These are phyloP conservation scores for Aspergillus sclerotiicarbonarius DNA, from an alignment of 495 filamentous ascomycete genomes.

Conservation along the genomic window DNA sequence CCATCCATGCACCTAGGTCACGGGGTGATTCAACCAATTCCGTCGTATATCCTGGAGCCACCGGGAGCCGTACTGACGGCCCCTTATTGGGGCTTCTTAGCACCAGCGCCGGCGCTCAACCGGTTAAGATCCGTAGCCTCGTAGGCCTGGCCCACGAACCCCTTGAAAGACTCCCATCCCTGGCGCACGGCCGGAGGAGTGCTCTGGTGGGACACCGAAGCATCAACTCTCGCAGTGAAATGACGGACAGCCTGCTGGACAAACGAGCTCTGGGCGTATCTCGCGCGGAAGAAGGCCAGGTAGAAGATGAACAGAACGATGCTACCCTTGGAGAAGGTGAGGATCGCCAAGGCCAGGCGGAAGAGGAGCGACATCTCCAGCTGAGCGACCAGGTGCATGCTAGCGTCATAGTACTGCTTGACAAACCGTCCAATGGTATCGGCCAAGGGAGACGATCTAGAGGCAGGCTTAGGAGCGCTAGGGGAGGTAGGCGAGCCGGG, in stretches of 20 bases:
- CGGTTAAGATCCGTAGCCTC: slow-evolving; percentile 74
- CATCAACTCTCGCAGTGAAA: slow-evolving; percentile 72
- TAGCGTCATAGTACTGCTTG: slow-evolving; percentile 93
- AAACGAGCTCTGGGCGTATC: slow-evolving; percentile 87
- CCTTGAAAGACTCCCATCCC: slow-evolving; percentile 82
- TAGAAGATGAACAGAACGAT: slow-evolving; percentile 86
- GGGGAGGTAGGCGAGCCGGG: slow-evolving; percentile 57
- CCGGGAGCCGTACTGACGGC: not conserved
- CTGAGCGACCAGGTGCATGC: slow-evolving; percentile 76
- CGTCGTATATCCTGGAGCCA: not conserved
- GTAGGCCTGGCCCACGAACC: slow-evolving; percentile 64
- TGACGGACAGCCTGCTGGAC: slow-evolving; percentile 77
- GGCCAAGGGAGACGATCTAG: slow-evolving; percentile 63
- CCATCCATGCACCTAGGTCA: not conserved
- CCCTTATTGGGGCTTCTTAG: slow-evolving; percentile 60
- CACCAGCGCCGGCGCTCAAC: slow-evolving; percentile 56
- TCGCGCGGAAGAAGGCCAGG: slow-evolving; percentile 85
- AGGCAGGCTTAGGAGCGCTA: slow-evolving; percentile 50
- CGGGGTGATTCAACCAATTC: not conserved
- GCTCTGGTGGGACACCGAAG: slow-evolving; percentile 77
- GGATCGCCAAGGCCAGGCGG: slow-evolving; percentile 71
- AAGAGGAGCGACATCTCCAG: slow-evolving; percentile 80
- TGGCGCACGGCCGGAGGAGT: slow-evolving; percentile 81
- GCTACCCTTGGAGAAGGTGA: slow-evolving; percentile 84
- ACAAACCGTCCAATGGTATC: slow-evolving; percentile 89